Evolutionary conservation across 768 basidiomycete species (phyloP), one percentile per base, ranked within the genome.

Genomic region (Phlebiopsis flavidoalba): DNA sequence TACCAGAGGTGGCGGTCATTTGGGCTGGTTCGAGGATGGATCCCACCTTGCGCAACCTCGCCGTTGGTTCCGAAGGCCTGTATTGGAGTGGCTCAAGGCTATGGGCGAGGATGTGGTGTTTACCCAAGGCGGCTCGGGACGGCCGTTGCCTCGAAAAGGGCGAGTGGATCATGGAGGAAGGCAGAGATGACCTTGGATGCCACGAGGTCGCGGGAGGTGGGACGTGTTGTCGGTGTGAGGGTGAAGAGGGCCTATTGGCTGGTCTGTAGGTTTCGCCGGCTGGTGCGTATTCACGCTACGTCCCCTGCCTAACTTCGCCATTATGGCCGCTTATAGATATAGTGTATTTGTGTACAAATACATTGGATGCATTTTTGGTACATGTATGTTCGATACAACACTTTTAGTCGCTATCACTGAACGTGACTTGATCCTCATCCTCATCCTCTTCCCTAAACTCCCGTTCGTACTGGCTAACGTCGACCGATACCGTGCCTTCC

Each of bases 401-500:
- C 37, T 36, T 19, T 31, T 43, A 55, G 17, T 95, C 93, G 67
- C 92, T 94, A 71, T 95, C 93, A 69, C 91, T 94, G 71, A 94
- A 92, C 61, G 83, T 82, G 59, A 93, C 74, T 22, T 55, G 54
- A 61, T 87, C 80, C 55, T 84, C 87, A 54, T 87, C 85, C 62
- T 88, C 84, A 35, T 92, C 88, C 21, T 78, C 88, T 71, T 75
- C 73, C 19, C 53, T 74, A 68, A 46, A 72, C 59, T 79, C 81
- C 63, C 95, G 81, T 58, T 94, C 89, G 67, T 95, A 99, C 71
- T 95, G 89, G 65, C 86, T 91, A 68, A 92, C 73, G 71, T 98
- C 95, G 54, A 98, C 92, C 21, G 91, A 91, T 57, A 89, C 85
- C 0, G 85, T 83, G 24, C 86, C 95, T 70, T 95, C 96, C 72